Percentiles rank a stretch among this genome's conserved stretches.
Conservation (phyloP, 1,139 yeast species). For the Geotrichum klebahnii region DNA sequence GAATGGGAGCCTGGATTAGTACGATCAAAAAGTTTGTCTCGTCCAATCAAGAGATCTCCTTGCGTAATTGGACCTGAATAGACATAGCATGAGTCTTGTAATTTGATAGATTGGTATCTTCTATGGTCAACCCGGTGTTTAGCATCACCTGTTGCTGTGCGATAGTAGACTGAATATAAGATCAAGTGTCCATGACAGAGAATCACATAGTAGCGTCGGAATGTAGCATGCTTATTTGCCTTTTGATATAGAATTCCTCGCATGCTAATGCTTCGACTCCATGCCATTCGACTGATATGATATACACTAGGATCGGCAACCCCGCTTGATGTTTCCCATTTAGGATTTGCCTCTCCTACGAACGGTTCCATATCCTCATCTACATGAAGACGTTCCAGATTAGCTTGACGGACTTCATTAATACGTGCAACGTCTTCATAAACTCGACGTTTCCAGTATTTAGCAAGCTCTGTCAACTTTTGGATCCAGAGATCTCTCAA, state of each 20-base stretch:
- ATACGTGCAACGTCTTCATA: slow-evolving; percentile 44
- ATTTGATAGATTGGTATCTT: slow-evolving; percentile 44
- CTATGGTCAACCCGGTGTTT: slow-evolving; percentile 28
- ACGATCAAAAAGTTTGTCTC: slow-evolving; percentile 47
- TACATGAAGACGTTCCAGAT: slow-evolving; percentile 48
- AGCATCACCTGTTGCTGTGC: slow-evolving; percentile 38
- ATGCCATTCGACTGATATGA: slow-evolving; percentile 35
- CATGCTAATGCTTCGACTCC: slow-evolving; percentile 54
- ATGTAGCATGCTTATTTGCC: slow-evolving; percentile 62
- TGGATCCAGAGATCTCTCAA: slow-evolving; percentile 65
- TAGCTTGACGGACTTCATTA: slow-evolving; percentile 44
- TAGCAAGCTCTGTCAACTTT: slow-evolving; percentile 44
- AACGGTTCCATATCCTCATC: slow-evolving; percentile 30
- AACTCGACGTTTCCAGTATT: slow-evolving; percentile 58
- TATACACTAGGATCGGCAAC: slow-evolving; percentile 51
- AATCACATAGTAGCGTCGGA: slow-evolving; percentile 57
- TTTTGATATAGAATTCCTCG: slow-evolving; percentile 68
- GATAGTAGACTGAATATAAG: slow-evolving; percentile 45
- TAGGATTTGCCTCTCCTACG: slow-evolving; percentile 39
- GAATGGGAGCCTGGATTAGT: slow-evolving; percentile 53
- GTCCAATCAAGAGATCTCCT: slow-evolving; percentile 49
- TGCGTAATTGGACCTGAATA: slow-evolving; percentile 66
- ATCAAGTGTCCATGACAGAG: slow-evolving; percentile 66
- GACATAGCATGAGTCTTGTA: slow-evolving; percentile 54
- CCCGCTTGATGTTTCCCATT: slow-evolving; percentile 48